Conservation (phyloP, 2,329 filamentous ascomycete species). For the Fusarium haematococcum region DNA sequence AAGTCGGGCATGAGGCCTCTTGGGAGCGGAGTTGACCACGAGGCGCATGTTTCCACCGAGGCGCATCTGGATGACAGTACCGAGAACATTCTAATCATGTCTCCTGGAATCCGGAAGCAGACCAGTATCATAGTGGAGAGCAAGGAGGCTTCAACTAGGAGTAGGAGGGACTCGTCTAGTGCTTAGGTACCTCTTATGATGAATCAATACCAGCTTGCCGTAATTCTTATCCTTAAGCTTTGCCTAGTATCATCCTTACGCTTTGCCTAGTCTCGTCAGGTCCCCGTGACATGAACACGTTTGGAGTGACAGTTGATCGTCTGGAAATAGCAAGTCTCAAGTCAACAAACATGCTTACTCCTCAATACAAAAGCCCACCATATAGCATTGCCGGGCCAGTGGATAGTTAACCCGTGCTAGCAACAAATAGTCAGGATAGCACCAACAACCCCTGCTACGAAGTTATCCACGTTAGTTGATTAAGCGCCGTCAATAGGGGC, state of each 20-base stretch:
- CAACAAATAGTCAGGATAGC: no score
- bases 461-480: no score
- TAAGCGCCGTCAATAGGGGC: no score
- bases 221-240: no score
- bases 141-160: not conserved
- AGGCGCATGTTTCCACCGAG: not conserved
- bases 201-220: not conserved
- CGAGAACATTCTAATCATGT: not conserved
- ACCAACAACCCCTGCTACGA: no score
- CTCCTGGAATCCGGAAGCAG: not conserved
- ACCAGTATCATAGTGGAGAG: not conserved
- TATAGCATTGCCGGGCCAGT: no score
- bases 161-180: not conserved
- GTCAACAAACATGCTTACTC: no score
- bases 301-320: no score
- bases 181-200: not conserved
- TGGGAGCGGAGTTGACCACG: not conserved
- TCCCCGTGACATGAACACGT: not conserved
- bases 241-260: not conserved
- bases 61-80: not conserved
- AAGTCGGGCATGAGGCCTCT: not conserved
- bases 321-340: no score
- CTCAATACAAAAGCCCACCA: no score
- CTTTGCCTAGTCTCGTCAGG: not conserved
- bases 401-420: no score